phyloP scores from a whole-genome alignment of 1,139 yeast genomes.

The Blastobotrys elegans region DNA sequence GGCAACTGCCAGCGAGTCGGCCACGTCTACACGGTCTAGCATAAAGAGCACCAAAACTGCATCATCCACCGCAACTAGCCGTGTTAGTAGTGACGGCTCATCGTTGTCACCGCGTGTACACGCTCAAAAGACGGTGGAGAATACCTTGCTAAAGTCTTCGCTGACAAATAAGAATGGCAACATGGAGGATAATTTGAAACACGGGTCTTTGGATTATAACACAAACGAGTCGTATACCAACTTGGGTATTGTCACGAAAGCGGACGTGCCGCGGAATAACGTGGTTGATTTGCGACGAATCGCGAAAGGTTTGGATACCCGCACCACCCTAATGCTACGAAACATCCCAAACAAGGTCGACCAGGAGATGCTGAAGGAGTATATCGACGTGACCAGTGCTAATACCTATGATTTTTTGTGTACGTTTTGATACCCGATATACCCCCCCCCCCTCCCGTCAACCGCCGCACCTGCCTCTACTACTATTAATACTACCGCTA shows the following conservation, averaged over 20 bases:
- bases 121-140: neutral
- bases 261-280: conserved; percentile 33
- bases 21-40: neutral
- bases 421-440: conserved; percentile 18
- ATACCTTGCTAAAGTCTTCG: neutral
- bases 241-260: conserved; percentile 27
- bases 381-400: conserved; percentile 43
- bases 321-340: conserved; percentile 47
- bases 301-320: conserved; percentile 38
- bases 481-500: neutral
- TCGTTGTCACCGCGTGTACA: neutral
- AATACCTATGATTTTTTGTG: conserved; percentile 53
- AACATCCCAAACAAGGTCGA: conserved; percentile 48
- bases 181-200: conserved; percentile 18
- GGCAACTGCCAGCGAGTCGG: neutral
- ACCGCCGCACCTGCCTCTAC: conserved; percentile 12
- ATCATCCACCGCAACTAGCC: neutral
- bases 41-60: neutral
- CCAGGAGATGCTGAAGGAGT: conserved; percentile 42
- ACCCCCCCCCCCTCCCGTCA: conserved; percentile 4
- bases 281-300: conserved; percentile 37
- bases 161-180: neutral
- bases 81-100: neutral
- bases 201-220: conserved; percentile 20
- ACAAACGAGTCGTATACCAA: neutral